Percentiles rank a stretch among this genome's conserved stretches.
Conservation (phyloP, 345 rosid species). For the Cardiospermum halicacabum region DNA sequence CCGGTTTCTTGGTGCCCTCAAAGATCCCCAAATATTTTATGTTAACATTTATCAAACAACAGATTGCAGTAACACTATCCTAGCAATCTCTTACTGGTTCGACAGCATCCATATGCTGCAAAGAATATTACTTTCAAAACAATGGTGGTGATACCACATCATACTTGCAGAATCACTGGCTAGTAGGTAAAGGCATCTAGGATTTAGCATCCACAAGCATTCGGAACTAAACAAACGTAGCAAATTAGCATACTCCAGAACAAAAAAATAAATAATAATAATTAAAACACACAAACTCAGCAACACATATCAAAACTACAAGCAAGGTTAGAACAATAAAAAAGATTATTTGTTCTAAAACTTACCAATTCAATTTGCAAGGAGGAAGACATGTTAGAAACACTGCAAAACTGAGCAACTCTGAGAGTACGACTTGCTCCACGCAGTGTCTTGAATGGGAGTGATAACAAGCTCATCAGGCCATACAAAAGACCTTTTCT, state of each 20-base stretch:
- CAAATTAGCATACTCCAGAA: background rate
- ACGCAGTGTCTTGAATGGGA: conserved; percentile 85
- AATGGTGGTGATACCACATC: background rate
- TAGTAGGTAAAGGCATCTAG: background rate
- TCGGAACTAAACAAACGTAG: background rate
- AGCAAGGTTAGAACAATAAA: too few species aligned
- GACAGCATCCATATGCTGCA: background rate
- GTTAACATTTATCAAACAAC: background rate
- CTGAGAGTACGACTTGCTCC: conserved; percentile 86
- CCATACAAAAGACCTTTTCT: conserved; percentile 85
- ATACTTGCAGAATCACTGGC: background rate
- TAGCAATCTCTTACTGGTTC: background rate
- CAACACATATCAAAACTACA: background rate
- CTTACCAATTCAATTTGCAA: conserved; percentile 92
- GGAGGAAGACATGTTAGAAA: conserved; percentile 65
- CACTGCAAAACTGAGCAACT: conserved; percentile 87
- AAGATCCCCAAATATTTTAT: background rate
- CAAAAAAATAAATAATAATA: background rate
- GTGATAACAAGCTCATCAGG: conserved; percentile 61
- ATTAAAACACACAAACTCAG: too few species aligned
- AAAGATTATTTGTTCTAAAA: too few species aligned
- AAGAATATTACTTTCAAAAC: background rate
- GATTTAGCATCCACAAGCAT: background rate
- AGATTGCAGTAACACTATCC: background rate
- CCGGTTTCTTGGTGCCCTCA: background rate